Evolutionary conservation across 1,284 basidiomycete species (phyloP).

Genomic region (Moesziomyces parantarcticus): DNA sequence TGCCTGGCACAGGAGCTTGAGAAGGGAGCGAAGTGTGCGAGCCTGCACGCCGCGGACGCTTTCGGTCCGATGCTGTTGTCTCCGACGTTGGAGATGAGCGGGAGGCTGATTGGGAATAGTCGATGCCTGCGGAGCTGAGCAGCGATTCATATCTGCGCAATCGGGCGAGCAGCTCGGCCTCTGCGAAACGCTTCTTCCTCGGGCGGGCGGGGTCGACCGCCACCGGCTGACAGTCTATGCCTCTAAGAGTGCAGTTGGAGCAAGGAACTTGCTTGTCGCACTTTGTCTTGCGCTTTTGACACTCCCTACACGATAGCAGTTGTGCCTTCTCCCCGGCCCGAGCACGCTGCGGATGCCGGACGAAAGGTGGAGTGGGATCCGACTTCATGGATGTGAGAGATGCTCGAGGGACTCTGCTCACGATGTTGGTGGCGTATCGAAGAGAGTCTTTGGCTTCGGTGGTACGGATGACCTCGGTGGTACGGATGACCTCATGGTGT

Average conservation of each 20-base stretch:
- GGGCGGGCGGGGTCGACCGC: constrained; percentile 9
- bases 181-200: constrained; percentile 19
- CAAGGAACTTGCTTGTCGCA: constrained; percentile 21
- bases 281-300: constrained; percentile 20
- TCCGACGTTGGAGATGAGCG: neutral
- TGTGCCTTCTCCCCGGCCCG: neutral
- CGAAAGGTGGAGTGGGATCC: no score
- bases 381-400: no score
- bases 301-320: constrained; percentile 13
- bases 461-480: no score
- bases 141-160: constrained; percentile 18
- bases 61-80: neutral
- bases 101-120: neutral
- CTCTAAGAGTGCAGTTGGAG: constrained; percentile 13
- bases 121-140: constrained; percentile 4
- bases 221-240: constrained; percentile 11
- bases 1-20: no score
- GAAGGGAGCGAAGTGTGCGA: no score
- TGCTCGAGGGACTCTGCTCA: no score
- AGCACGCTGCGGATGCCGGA: no score
- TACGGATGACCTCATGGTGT: no score
- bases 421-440: no score
- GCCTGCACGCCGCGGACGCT: neutral
- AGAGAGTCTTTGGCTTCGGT: no score
- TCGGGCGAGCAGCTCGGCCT: constrained; percentile 16